Conservation (phyloP, 306 rosid species). For the Glycine latifolia region DNA sequence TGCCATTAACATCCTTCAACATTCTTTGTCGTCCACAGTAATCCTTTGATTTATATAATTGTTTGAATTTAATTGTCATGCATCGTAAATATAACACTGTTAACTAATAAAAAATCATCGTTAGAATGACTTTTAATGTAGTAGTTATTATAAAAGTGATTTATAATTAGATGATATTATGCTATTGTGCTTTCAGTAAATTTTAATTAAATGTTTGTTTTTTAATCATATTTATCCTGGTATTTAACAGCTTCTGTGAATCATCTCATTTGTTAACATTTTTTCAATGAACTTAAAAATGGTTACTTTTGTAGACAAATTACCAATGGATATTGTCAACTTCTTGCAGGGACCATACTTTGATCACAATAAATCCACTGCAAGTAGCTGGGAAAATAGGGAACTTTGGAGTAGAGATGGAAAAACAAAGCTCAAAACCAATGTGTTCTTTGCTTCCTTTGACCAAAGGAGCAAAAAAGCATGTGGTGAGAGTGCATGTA, state of each 20-base stretch:
- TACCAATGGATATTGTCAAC: background rate
- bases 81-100: too few relatives aligned
- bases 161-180: background rate
- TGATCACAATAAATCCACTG: background rate
- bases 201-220: background rate
- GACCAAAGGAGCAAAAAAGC: constrained; percentile 13
- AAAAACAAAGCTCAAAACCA: background rate
- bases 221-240: background rate
- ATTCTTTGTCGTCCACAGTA: background rate
- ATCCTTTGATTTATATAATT: too few relatives aligned
- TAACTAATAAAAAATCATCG: too few relatives aligned
- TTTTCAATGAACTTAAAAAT: background rate
- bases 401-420: constrained; percentile 6
- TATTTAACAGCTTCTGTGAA: background rate
- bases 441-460: constrained; percentile 10
- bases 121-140: background rate
- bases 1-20: background rate
- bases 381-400: background rate
- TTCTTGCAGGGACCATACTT: background rate
- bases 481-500: constrained; percentile 14
- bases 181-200: background rate
- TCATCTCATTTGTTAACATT: background rate
- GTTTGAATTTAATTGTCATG: too few relatives aligned
- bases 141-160: background rate
- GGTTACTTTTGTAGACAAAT: background rate